Conservation (phyloP, 768 basidiomycete genomes). For the Serendipita sp. region DNA sequence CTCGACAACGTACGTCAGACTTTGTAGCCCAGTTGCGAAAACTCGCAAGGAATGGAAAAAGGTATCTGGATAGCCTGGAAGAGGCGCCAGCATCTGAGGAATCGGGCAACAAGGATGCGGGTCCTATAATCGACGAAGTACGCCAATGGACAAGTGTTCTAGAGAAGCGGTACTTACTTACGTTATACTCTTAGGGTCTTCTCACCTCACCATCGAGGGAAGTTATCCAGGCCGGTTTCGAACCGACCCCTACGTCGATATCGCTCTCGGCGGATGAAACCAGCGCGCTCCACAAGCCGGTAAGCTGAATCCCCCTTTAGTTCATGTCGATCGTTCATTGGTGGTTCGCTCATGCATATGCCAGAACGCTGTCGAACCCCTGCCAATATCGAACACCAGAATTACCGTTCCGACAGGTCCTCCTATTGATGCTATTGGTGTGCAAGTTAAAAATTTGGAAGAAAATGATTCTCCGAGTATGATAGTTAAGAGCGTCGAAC, state of each 20-base stretch:
- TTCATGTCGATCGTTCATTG: too few species aligned
- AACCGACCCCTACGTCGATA: neutral
- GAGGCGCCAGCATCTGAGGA: constrained; percentile 8
- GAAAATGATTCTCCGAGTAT: neutral
- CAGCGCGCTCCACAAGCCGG: too few species aligned
- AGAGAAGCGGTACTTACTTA: neutral
- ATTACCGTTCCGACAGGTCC: neutral
- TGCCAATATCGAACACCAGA: too few species aligned
- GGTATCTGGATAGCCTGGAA: constrained; percentile 21
- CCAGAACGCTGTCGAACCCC: too few species aligned
- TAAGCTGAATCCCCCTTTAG: too few species aligned
- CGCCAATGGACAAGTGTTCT: constrained; percentile 25
- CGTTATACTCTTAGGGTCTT: neutral
- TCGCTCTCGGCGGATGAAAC: too few species aligned
- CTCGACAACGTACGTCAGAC: constrained; percentile 23
- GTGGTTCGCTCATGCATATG: too few species aligned
- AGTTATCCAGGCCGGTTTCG: neutral
- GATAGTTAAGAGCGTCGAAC: neutral
- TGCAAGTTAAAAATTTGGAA: neutral
- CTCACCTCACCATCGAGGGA: neutral
- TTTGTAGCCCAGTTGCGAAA: constrained; percentile 22
- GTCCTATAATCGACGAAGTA: constrained; percentile 18
- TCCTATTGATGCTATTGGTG: neutral
- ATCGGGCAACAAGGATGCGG: constrained; percentile 16
- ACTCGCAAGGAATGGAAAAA: constrained; percentile 32